Conservation (phyloP, 495 filamentous ascomycete genomes). For the Geoglossum glabrum region DNA sequence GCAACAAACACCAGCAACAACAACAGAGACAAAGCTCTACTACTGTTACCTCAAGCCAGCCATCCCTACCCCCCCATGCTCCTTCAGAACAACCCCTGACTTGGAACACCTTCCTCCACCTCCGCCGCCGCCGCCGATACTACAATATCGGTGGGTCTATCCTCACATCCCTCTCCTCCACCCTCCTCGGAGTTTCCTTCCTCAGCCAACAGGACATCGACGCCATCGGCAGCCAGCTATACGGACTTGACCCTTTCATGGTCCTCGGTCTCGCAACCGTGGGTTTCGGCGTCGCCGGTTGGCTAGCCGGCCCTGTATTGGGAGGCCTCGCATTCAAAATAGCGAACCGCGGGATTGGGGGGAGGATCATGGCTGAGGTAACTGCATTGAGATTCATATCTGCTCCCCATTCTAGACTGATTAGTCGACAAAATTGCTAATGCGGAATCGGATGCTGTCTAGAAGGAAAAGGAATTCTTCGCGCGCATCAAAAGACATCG, state of each 20-base stretch:
- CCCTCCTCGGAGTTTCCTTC: slow-evolving; percentile 37
- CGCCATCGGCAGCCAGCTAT: slow-evolving; percentile 38
- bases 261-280: slow-evolving; percentile 58
- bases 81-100: slow-evolving; percentile 26
- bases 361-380: slow-evolving; percentile 44
- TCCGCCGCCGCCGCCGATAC: slow-evolving; percentile 65
- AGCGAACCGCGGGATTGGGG: slow-evolving; percentile 25
- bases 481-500: slow-evolving; percentile 69
- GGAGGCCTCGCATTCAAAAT: slow-evolving; percentile 58
- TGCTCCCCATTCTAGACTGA: neutral
- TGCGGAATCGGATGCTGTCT: neutral
- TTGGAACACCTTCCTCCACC: slow-evolving; percentile 86
- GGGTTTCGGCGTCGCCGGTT: slow-evolving; percentile 53
- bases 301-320: slow-evolving; percentile 65
- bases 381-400: neutral
- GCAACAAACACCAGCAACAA: too few species aligned
- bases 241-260: slow-evolving; percentile 71
- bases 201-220: slow-evolving; percentile 50
- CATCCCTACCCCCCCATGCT: neutral
- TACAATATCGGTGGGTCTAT: slow-evolving; percentile 63
- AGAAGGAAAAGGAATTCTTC: slow-evolving; percentile 91
- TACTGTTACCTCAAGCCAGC: neutral
- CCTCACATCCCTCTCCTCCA: slow-evolving; percentile 35
- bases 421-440: neutral
- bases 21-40: neutral